Percentiles rank a stretch among this genome's conserved stretches.
Evolutionary conservation across 2,329 filamentous ascomycete genomes (phyloP).

Genomic region (Akanthomyces uredinophilus): DNA sequence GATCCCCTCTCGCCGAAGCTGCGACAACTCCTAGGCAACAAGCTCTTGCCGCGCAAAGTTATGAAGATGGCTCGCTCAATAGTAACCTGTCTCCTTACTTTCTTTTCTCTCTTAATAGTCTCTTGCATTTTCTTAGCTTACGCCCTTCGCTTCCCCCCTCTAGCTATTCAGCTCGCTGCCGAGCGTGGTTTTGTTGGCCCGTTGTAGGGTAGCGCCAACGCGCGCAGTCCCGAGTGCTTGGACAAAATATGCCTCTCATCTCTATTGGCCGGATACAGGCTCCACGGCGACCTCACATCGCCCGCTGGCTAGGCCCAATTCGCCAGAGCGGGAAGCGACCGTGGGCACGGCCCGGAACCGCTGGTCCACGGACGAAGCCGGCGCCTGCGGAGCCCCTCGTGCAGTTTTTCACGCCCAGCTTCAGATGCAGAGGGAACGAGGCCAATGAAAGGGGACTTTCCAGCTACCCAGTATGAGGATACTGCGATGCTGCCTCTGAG

Average conservation of each 20-base stretch:
- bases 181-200: too few relatives aligned
- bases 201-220: too few relatives aligned
- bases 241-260: not conserved
- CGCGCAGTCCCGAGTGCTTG: too few relatives aligned
- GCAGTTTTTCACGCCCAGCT: not conserved
- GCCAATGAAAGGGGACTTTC: not conserved
- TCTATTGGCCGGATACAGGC: not conserved
- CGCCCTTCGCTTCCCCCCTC: too few relatives aligned
- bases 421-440: not conserved
- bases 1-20: too few relatives aligned
- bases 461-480: not conserved
- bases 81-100: too few relatives aligned
- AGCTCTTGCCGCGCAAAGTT: too few relatives aligned
- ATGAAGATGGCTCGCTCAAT: too few relatives aligned
- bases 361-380: conserved; percentile 5
- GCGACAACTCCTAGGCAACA: too few relatives aligned
- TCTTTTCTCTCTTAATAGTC: too few relatives aligned
- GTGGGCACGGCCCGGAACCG: conserved; percentile 3
- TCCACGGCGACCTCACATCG: not conserved
- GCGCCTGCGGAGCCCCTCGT: not conserved
- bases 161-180: too few relatives aligned
- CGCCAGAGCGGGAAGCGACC: conserved; percentile 2
- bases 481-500: not conserved
- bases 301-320: not conserved
- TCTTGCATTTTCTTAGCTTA: too few relatives aligned